These are phyloP conservation scores for Coemansia sp. DNA, from an alignment of 192 early-diverging fungal genomes.

Conservation along the genomic window DNA sequence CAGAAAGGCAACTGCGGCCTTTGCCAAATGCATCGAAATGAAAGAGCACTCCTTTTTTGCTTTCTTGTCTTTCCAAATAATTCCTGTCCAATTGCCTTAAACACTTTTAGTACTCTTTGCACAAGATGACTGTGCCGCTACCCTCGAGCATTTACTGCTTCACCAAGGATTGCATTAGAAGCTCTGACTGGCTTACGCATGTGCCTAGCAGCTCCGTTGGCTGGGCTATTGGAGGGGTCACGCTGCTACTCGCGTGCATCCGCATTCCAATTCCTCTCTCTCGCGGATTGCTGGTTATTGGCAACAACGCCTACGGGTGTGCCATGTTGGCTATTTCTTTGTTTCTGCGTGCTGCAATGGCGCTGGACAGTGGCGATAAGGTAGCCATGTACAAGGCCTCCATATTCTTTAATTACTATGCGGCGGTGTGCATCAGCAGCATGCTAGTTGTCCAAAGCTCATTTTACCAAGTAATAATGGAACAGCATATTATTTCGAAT, in stretches of 20 bases:
- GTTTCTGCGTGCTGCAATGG: conserved; percentile 5
- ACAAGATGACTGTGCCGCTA: not conserved
- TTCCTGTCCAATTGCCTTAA: not conserved
- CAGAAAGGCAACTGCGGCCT: too few species aligned
- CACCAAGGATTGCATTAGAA: conserved; percentile 1
- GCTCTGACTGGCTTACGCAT: conserved; percentile 20
- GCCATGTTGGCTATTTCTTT: not conserved
- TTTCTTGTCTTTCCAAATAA: not conserved
- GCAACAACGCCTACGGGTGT: too few species aligned
- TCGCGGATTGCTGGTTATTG: not conserved
- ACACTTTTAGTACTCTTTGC: too few species aligned
- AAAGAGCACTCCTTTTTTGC: too few species aligned
- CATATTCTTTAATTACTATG: conserved; percentile 7
- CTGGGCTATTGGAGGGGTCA: conserved; percentile 13
- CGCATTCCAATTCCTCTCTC: not conserved
- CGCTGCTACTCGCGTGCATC: too few species aligned
- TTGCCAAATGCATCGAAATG: too few species aligned
- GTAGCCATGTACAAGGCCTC: conserved; percentile 6
- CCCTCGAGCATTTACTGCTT: conserved; percentile 7
- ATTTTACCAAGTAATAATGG: not conserved
- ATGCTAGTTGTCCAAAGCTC: too few species aligned
- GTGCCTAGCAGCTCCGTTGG: conserved; percentile 12
- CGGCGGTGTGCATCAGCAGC: not conserved
- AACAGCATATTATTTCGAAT: not conserved
- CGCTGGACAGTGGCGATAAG: not conserved